These are phyloP conservation scores for Colletotrichum cuscutae DNA, from an alignment of 2,329 filamentous ascomycete species.

Conservation along the genomic window DNA sequence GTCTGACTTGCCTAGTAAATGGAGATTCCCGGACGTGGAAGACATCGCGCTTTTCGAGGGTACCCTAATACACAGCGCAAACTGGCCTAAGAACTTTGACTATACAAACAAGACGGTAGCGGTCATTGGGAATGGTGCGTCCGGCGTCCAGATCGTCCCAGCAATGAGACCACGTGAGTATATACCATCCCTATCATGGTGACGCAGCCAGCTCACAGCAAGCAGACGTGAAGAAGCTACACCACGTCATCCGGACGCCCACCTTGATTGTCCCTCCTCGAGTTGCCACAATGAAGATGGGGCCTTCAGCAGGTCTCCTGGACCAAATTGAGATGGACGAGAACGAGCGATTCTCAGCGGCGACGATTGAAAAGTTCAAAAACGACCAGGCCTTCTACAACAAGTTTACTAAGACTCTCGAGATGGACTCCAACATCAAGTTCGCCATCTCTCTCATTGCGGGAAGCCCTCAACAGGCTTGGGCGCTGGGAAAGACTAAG, in stretches of 20 bases:
- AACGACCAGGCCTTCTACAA: conserved; percentile 57
- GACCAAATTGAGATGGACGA: conserved; percentile 39
- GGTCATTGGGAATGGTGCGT: conserved; percentile 67
- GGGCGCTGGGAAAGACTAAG: conserved; percentile 51
- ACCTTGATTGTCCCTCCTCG: conserved; percentile 54
- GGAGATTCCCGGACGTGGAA: conserved; percentile 62
- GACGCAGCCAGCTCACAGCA: conserved; percentile 36
- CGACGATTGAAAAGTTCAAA: conserved; percentile 59
- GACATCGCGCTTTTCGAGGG: conserved; percentile 59
- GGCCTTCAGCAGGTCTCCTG: conserved; percentile 44
- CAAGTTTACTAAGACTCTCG: conserved; percentile 57
- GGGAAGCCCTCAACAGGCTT: conserved; percentile 52
- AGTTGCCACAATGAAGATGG: conserved; percentile 44
- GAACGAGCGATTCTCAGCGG: conserved; percentile 39
- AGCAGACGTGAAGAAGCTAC: conserved; percentile 50
- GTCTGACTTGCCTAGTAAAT: conserved; percentile 51
- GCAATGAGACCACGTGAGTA: conserved; percentile 56
- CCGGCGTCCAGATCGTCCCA: conserved; percentile 64
- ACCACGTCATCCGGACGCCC: conserved; percentile 54
- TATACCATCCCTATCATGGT: neutral
- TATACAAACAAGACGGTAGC: conserved; percentile 61
- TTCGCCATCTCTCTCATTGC: conserved; percentile 56
- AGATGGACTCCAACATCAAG: conserved; percentile 54
- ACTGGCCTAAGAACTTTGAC: conserved; percentile 62
- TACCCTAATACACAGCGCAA: conserved; percentile 62